A percentile compares a stretch with the other conserved stretches of the same genome.
These are phyloP conservation scores for Hippophae gyantsensis DNA, from an alignment of 306 rosid species.

Conservation along the genomic window DNA sequence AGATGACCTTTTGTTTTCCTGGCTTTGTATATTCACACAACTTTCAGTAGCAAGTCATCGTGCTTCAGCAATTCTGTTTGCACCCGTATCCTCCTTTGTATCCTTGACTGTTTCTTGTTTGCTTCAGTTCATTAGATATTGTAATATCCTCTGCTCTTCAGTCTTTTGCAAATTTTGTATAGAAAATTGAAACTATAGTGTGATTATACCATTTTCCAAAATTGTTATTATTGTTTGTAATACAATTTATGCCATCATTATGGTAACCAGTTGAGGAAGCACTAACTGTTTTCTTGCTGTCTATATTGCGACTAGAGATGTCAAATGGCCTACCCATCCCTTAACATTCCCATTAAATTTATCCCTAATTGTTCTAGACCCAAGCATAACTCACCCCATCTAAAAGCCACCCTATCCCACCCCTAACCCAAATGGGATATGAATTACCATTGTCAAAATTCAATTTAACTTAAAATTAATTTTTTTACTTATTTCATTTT, in stretches of 20 bases:
- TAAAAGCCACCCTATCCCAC: too few relatives aligned
- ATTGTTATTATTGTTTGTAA: neutral
- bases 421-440: too few relatives aligned
- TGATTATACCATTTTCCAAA: neutral
- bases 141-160: neutral
- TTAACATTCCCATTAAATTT: neutral
- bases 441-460: too few relatives aligned
- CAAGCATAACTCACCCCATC: too few relatives aligned
- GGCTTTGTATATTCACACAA: constrained; percentile 41
- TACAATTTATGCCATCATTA: neutral
- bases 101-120: constrained; percentile 42
- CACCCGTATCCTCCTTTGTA: constrained; percentile 86
- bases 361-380: too few relatives aligned
- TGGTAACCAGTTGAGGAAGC: neutral
- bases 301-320: neutral
- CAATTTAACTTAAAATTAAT: too few relatives aligned
- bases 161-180: neutral
- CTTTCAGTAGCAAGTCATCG: constrained; percentile 58
- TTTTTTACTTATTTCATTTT: too few relatives aligned
- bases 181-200: neutral
- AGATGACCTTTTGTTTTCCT: constrained; percentile 22
- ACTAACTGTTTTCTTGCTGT: neutral
- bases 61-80: constrained; percentile 49
- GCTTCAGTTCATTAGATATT: neutral
- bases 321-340: neutral